These are phyloP conservation scores for Protea cynaroides DNA, from an alignment of 164 flowering plant species.

Conservation along the genomic window DNA sequence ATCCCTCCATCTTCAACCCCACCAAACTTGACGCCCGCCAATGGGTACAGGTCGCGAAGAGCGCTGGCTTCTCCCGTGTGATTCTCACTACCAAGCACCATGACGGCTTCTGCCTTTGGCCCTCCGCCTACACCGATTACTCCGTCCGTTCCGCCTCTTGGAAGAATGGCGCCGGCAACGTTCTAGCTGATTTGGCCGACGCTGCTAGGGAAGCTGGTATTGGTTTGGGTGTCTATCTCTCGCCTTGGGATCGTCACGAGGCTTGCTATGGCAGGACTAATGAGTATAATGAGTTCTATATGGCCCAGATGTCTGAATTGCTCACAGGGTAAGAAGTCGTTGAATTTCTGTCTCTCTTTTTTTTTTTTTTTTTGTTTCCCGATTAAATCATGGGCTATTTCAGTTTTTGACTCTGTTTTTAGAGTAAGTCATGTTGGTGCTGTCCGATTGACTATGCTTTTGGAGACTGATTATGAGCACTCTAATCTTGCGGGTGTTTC, in stretches of 20 bases:
- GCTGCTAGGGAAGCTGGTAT: slow-evolving; percentile 66
- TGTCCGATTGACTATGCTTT: not conserved
- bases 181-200: slow-evolving; percentile 56
- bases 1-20: slow-evolving; percentile 75
- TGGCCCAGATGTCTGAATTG: slow-evolving; percentile 92
- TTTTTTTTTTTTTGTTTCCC: not conserved
- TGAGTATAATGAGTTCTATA: slow-evolving; percentile 80
- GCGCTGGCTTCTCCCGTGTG: slow-evolving; percentile 60
- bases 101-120: slow-evolving; percentile 98
- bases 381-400: not conserved
- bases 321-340: slow-evolving; percentile 57
- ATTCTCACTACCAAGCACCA: slow-evolving; percentile 90
- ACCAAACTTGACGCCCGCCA: slow-evolving; percentile 53
- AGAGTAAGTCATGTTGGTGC: no score
- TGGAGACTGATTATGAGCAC: not conserved
- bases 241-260: slow-evolving; percentile 99
- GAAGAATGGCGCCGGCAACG: slow-evolving; percentile 74
- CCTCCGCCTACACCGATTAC: slow-evolving; percentile 69
- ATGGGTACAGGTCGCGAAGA: slow-evolving; percentile 72
- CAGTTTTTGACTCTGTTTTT: not conserved
- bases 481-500: not conserved
- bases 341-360: not conserved
- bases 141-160: slow-evolving; percentile 66
- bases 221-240: slow-evolving; percentile 71
- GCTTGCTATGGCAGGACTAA: slow-evolving; percentile 55